Base-by-base conservation (phyloP, 495 filamentous ascomycete genomes). In the Podospora comata region DNA sequence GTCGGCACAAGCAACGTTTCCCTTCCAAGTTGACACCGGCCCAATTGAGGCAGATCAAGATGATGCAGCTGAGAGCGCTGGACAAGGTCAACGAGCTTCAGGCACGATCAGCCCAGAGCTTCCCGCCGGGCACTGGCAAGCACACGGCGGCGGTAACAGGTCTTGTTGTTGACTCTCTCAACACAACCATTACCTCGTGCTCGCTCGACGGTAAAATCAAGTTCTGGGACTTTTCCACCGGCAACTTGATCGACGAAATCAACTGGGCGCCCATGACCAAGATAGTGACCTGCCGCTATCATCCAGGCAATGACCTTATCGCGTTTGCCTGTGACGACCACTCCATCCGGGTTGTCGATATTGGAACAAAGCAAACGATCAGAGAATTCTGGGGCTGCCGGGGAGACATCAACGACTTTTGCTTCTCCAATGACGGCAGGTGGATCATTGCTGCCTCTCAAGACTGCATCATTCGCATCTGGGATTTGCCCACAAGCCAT, bases 401-500 rank as follows among this genome's bases (percentile, higher is more conserved):
- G n/a, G 90, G 87, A 20, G 87, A 87, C 64, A 89, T 96, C 69
- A 92, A 89, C 73, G 92, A 96, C 76, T 92, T 94, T 72, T 88
- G 87, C 68, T 98, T 98, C 78, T 98, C 95, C 16, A 90, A 89
- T 69, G 93, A 98, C 77, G 95, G 93, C 27, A 85, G 93, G 54
- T 98, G 95, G 96, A 89, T 99, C 70, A 84, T 97, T 65, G 92
- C 93, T 19, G 90, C 93, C 13, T 92, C 91, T 5, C 89, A 90
- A 77, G 94, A 97, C 78, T 88, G 87, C 15, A 79, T 91, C 56
- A 81, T 99, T 48, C 87, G 95, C 60, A 86, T 97, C 2, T 99
- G 95, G 94, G 95, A 99, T 79, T 80, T 99, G 28, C 94, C 95
- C 13, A 98, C 95, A 0, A 92, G 92, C 4, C 95, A 98, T 80